Evolutionary conservation across 2,329 filamentous ascomycete species (phyloP), one percentile per base, ranked within the genome.

Genomic region (Blumeriella jaapii): DNA sequence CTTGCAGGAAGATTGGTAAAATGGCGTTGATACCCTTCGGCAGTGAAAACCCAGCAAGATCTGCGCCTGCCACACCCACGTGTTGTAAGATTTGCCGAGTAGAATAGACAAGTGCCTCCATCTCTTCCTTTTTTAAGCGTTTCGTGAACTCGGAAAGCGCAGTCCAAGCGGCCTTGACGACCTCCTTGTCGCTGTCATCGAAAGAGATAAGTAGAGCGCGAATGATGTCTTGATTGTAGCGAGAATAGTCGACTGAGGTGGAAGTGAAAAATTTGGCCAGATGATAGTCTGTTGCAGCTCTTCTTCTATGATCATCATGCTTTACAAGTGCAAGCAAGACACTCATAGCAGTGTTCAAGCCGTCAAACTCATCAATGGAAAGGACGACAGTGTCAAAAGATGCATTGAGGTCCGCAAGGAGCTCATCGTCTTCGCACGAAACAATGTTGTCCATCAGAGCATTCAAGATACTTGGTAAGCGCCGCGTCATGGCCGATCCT

Each of bases 1-100:
- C 91, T 57, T 98, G 93, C 55, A 96, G 61, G 71, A 98, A 96
- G 47, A 98, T 96, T 2, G 93, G 91, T 42, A 98, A 63, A 46
- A 98, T 79, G 44, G 91, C 87, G 54, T 86, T 93, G 67, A 98
- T 94, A 43, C 93, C 93, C 71, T 96, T 98, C 2, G 89, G 91
- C 38, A 96, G 65, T 50, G 76, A 70, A 63, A 98, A 98, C 22
- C 91, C 93, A 24, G 86, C 75, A 29, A 98, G 67, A 52, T 87
- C 79, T 25, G 78, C 71, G 17, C 91, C 91, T 26, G 86, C 65
- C 28, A 94, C 83, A 49, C 93, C 91, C 29, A 96, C 82, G 52
- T 89, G 84, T 47, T 83, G 78, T 36, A 98, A 68, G 1, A 83
- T 79, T 58, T 93, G 82, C 40, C 89, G 71, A 2, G 89, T 94